These are phyloP conservation scores for Dipodascopsis tothii DNA, from an alignment of 805 yeast species.

Conservation along the genomic window DNA sequence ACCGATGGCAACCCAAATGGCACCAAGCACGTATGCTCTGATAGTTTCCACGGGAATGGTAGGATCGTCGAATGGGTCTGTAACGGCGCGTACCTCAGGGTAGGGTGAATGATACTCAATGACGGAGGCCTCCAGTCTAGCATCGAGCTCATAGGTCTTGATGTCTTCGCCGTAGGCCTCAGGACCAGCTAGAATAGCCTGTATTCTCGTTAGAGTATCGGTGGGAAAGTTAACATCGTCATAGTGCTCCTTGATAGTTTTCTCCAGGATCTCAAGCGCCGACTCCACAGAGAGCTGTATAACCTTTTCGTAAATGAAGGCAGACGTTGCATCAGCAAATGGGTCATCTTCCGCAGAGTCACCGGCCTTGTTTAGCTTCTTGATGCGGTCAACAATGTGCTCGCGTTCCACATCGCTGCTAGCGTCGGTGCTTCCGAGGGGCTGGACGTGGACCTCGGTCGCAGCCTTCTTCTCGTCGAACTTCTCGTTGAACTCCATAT, in stretches of 20 bases:
- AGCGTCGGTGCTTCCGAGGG: neutral
- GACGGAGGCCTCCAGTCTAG: conserved; percentile 39
- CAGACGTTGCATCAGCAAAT: conserved; percentile 11
- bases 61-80: conserved; percentile 49
- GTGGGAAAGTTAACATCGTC: conserved; percentile 46
- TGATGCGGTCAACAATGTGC: conserved; percentile 9
- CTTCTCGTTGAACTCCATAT: neutral
- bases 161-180: neutral
- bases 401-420: conserved; percentile 3
- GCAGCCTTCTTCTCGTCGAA: conserved; percentile 1
- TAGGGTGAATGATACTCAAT: conserved; percentile 44
- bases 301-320: conserved; percentile 6
- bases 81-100: conserved; percentile 61
- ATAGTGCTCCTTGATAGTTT: conserved; percentile 36
- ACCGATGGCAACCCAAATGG: conserved; percentile 48
- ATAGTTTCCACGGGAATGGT: conserved; percentile 44
- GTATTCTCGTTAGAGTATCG: conserved; percentile 1
- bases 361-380: conserved; percentile 11
- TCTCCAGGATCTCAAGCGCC: conserved; percentile 36
- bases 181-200: neutral
- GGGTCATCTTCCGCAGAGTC: conserved; percentile 9
- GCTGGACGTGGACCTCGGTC: neutral
- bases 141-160: conserved; percentile 26
- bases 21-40: conserved; percentile 48
- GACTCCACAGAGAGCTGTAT: too few species aligned